Evolutionary conservation across 1,139 yeast species (phyloP).

Genomic region (Hemisphaericaspora xylofermentans): DNA sequence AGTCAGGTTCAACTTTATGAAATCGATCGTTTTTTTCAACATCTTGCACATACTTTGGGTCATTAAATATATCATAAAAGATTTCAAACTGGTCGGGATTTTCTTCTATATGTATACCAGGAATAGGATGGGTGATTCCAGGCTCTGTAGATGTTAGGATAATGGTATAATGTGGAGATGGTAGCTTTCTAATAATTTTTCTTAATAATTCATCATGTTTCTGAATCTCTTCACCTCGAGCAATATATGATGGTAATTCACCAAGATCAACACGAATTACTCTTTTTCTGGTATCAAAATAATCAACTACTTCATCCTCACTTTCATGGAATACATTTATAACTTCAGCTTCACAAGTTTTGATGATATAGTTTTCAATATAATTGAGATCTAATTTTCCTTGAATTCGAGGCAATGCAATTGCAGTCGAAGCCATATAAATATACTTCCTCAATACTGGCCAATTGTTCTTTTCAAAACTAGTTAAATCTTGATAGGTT

Average conservation of each 20-base stretch:
- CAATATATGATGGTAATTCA: conserved; percentile 38
- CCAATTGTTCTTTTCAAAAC: conserved; percentile 43
- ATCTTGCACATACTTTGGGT: conserved; percentile 47
- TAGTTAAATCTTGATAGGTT: conserved; percentile 53
- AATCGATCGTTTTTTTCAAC: conserved; percentile 54
- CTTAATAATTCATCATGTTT: conserved; percentile 53
- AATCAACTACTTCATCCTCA: conserved; percentile 40
- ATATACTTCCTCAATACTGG: conserved; percentile 54
- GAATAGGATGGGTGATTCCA: conserved; percentile 32
- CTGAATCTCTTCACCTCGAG: conserved; percentile 11
- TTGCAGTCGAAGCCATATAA: conserved; percentile 60
- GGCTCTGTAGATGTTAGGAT: conserved; percentile 40
- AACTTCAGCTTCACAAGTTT: conserved; percentile 50
- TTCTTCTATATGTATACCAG: conserved; percentile 24
- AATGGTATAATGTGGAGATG: conserved; percentile 62
- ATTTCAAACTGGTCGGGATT: conserved; percentile 38
- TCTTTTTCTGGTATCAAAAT: conserved; percentile 61
- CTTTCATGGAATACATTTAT: conserved; percentile 37
- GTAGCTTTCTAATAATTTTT: conserved; percentile 57
- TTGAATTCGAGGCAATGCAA: conserved; percentile 57
- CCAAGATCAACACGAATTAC: conserved; percentile 57
- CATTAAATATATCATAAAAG: conserved; percentile 48
- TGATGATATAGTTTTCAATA: conserved; percentile 41
- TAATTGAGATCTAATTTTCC: conserved; percentile 47
- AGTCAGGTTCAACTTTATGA: conserved; percentile 33